Evolutionary conservation across 768 basidiomycete species (phyloP).

Genomic region (Pluteus cervinus): DNA sequence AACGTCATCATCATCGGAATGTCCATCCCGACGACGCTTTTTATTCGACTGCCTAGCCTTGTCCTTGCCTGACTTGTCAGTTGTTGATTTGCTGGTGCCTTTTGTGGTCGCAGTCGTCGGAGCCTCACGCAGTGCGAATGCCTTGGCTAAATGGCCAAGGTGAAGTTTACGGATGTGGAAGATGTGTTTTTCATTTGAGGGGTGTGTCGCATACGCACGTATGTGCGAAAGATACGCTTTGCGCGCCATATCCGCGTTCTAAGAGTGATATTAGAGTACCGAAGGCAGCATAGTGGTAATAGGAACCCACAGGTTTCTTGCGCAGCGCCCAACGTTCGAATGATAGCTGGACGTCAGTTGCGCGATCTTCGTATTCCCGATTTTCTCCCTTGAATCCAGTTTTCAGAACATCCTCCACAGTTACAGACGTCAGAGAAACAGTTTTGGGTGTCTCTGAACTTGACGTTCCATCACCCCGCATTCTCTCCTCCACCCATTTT

Average conservation of each 20-base stretch:
- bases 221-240: constrained; percentile 89
- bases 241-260: constrained; percentile 78
- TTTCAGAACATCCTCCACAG: constrained; percentile 65
- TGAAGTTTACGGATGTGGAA: constrained; percentile 95
- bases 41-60: constrained; percentile 6
- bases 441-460: constrained; percentile 26
- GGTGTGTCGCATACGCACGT: constrained; percentile 96
- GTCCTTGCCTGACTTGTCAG: constrained; percentile 15
- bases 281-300: constrained; percentile 3
- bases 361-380: constrained; percentile 77
- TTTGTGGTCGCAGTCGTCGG: constrained; percentile 41
- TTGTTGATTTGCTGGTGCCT: constrained; percentile 13
- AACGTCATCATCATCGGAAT: constrained; percentile 37
- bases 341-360: constrained; percentile 92
- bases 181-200: constrained; percentile 89
- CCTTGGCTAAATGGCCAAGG: constrained; percentile 89
- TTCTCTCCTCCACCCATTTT: constrained; percentile 79
- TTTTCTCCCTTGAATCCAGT: constrained; percentile 85
- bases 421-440: constrained; percentile 50
- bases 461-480: constrained; percentile 47
- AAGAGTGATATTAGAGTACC: constrained; percentile 2
- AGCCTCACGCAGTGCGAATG: constrained; percentile 86
- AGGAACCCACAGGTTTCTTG: constrained; percentile 50
- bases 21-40: constrained; percentile 18
- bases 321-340: constrained; percentile 91